These are phyloP conservation scores for Eremothecium gossypii DNA, from an alignment of 1,139 yeast genomes.

Conservation along the genomic window DNA sequence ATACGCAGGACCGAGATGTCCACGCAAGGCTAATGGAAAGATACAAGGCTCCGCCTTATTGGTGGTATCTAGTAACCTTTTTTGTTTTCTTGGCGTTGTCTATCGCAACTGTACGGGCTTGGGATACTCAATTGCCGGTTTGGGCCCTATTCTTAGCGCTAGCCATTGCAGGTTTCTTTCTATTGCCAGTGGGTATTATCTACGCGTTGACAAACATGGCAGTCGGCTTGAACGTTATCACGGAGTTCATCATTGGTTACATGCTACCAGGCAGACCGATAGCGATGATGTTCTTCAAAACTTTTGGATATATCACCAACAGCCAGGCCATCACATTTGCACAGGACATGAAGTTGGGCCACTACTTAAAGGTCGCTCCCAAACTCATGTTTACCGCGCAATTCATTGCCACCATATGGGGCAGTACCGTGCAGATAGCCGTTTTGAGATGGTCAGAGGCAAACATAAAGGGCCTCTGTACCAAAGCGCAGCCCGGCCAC, in stretches of 20 bases:
- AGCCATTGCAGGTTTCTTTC: slow-evolving; percentile 40
- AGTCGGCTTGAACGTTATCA: slow-evolving; percentile 50
- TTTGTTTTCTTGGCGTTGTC: slow-evolving; percentile 42
- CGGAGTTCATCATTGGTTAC: slow-evolving; percentile 56
- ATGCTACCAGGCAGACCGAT: slow-evolving; percentile 54
- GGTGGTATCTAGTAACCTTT: slow-evolving; percentile 52
- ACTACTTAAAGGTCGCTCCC: slow-evolving; percentile 55
- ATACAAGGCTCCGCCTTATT: slow-evolving; percentile 54
- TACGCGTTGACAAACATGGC: slow-evolving; percentile 47
- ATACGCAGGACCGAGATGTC: slow-evolving; percentile 45
- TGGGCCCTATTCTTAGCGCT: slow-evolving; percentile 51
- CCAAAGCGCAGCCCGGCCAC: slow-evolving; percentile 34
- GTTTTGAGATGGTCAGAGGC: slow-evolving; percentile 40
- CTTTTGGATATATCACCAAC: slow-evolving; percentile 51
- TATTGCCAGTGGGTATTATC: slow-evolving; percentile 48
- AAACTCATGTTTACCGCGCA: slow-evolving; percentile 51
- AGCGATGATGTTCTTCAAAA: slow-evolving; percentile 53
- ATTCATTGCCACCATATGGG: slow-evolving; percentile 35
- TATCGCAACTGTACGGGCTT: slow-evolving; percentile 37
- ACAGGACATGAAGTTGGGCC: slow-evolving; percentile 53
- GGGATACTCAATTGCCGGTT: slow-evolving; percentile 40
- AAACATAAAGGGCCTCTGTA: slow-evolving; percentile 42
- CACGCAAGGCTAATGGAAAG: slow-evolving; percentile 51
- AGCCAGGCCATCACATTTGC: slow-evolving; percentile 49
- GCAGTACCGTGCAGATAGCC: slow-evolving; percentile 35